Conservation (phyloP, 2,329 filamentous ascomycete genomes). For the Trichothecium sympodiale region DNA sequence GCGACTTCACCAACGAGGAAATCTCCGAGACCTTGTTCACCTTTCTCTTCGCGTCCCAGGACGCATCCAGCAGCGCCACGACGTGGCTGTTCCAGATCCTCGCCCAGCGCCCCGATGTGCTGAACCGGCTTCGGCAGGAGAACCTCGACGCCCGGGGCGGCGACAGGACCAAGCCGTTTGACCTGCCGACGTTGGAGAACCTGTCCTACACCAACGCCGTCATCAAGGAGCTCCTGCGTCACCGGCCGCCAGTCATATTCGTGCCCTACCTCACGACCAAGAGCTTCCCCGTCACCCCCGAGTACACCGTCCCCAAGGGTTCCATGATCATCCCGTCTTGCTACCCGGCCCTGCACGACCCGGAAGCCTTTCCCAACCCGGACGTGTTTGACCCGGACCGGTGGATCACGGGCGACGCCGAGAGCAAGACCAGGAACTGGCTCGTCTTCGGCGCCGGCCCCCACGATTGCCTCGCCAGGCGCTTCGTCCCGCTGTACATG, state of each 20-base stretch:
- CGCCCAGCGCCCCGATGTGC: constrained; percentile 37
- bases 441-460: constrained; percentile 39
- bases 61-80: constrained; percentile 40
- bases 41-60: constrained; percentile 42
- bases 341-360: constrained; percentile 39
- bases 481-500: constrained; percentile 39
- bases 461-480: constrained; percentile 37
- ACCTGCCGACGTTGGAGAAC: constrained; percentile 34
- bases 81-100: constrained; percentile 42
- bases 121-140: constrained; percentile 32
- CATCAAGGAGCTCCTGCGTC: constrained; percentile 40
- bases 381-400: constrained; percentile 37
- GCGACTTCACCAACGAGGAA: constrained; percentile 37
- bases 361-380: constrained; percentile 32
- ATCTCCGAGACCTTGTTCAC: constrained; percentile 40
- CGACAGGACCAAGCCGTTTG: constrained; percentile 26
- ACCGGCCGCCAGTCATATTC: constrained; percentile 41
- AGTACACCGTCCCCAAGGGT: constrained; percentile 37
- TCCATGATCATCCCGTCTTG: constrained; percentile 39
- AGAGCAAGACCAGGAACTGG: constrained; percentile 40
- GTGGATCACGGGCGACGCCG: constrained; percentile 40
- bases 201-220: constrained; percentile 41
- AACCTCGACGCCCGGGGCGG: constrained; percentile 32
- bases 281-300: constrained; percentile 31
- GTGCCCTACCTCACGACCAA: constrained; percentile 39